Conservation (phyloP, 2,329 filamentous ascomycete species). For the Reticulascus tulasneorum region DNA sequence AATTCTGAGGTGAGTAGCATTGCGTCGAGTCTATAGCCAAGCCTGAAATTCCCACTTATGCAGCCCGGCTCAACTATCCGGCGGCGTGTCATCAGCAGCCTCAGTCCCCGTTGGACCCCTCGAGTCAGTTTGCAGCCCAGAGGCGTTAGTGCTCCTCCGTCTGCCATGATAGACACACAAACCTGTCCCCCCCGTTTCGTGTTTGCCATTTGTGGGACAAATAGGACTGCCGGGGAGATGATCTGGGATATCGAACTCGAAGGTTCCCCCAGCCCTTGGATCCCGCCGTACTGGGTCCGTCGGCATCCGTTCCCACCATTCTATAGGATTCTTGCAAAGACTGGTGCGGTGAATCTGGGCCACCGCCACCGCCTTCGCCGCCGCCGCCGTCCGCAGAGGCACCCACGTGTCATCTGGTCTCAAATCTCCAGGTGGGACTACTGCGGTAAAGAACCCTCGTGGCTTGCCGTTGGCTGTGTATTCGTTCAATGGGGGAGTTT, state of each 20-base stretch:
- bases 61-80: too few species aligned
- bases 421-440: slow-evolving; percentile 23
- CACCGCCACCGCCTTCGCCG: neutral
- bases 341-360: slow-evolving; percentile 18
- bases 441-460: slow-evolving; percentile 40
- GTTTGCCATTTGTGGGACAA: slow-evolving; percentile 45
- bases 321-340: slow-evolving; percentile 20
- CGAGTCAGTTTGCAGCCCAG: too few species aligned
- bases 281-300: slow-evolving; percentile 14
- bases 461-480: slow-evolving; percentile 30
- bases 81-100: too few species aligned
- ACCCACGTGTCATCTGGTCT: slow-evolving; percentile 8
- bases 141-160: too few species aligned
- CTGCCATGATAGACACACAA: slow-evolving; percentile 49
- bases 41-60: too few species aligned
- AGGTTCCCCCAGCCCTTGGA: slow-evolving; percentile 20
- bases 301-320: slow-evolving; percentile 33
- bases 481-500: slow-evolving; percentile 41
- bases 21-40: too few species aligned
- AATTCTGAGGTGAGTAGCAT: too few species aligned
- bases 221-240: slow-evolving; percentile 48
- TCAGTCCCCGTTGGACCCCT: too few species aligned
- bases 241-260: slow-evolving; percentile 47
- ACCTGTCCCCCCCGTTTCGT: slow-evolving; percentile 40
- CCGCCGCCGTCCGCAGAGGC: neutral